Conservation (phyloP, 441 rosid species). For the Adansonia madagascariensis region DNA sequence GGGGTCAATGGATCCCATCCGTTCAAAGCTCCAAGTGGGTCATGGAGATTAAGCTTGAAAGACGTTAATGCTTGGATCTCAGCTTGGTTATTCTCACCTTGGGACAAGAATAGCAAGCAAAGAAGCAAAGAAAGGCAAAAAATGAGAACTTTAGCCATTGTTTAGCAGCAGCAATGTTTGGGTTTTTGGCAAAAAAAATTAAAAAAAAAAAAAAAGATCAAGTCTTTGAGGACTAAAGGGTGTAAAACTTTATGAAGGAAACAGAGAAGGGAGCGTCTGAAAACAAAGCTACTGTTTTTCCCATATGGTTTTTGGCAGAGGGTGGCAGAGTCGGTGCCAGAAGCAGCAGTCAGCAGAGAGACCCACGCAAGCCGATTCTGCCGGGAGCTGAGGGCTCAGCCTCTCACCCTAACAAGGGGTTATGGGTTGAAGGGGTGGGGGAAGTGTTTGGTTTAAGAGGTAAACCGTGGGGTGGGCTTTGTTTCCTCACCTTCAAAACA, state of each 20-base stretch:
- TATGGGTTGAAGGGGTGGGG: not conserved
- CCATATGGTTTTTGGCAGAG: slow-evolving; percentile 30
- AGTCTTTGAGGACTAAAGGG: slow-evolving; percentile 7
- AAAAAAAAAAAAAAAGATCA: not conserved
- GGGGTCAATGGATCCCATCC: slow-evolving; percentile 83
- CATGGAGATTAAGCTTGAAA: slow-evolving; percentile 73
- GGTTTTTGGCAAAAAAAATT: not conserved
- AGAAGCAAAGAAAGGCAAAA: slow-evolving; percentile 33
- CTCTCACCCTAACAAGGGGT: not conserved
- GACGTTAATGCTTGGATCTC: slow-evolving; percentile 77
- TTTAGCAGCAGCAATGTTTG: not conserved
- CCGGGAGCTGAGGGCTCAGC: not conserved
- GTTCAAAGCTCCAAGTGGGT: slow-evolving; percentile 70
- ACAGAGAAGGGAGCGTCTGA: slow-evolving; percentile 28
- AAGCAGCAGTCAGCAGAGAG: not conserved
- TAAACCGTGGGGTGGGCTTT: slow-evolving; percentile 11
- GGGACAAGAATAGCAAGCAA: slow-evolving; percentile 36
- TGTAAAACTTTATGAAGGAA: not conserved
- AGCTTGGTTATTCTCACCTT: slow-evolving; percentile 36
- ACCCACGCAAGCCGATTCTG: slow-evolving; percentile 5
- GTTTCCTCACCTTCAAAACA: slow-evolving; percentile 21
- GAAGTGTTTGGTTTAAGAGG: slow-evolving; percentile 14
- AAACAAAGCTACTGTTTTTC: slow-evolving; percentile 12
- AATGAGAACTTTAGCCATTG: slow-evolving; percentile 28
- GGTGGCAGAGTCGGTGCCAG: not conserved